Evolutionary conservation across 768 basidiomycete genomes (phyloP).

Genomic region (Tulasnella sp.): DNA sequence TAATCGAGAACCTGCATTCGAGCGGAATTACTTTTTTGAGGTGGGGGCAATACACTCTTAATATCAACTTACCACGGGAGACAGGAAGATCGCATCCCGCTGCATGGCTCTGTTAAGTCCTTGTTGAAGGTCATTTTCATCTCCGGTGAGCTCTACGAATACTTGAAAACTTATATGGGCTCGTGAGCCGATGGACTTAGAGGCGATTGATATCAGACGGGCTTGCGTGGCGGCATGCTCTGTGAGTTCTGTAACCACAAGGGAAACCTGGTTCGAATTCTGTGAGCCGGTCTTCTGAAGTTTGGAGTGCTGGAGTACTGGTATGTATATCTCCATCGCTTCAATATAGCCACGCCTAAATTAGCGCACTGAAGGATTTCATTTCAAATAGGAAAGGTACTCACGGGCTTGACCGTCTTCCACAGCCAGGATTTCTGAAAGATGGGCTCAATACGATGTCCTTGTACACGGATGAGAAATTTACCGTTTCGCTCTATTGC

Average conservation of each 20-base stretch:
- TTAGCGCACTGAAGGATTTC: neutral
- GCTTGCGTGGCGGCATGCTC: neutral
- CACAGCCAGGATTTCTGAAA: neutral
- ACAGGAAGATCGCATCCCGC: neutral
- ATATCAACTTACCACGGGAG: neutral
- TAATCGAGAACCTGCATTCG: neutral
- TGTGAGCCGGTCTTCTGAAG: neutral
- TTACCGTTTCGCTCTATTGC: neutral
- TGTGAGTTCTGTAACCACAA: neutral
- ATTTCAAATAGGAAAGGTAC: neutral
- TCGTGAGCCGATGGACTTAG: neutral
- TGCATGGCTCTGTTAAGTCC: neutral
- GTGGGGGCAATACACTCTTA: no score
- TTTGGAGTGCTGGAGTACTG: neutral
- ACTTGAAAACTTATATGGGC: neutral
- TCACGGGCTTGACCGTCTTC: neutral
- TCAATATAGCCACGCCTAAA: neutral
- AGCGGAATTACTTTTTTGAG: neutral
- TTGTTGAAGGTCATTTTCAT: neutral
- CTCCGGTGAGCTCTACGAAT: neutral
- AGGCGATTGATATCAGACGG: neutral
- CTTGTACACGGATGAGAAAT: neutral
- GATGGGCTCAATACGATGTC: neutral
- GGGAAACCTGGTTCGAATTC: neutral
- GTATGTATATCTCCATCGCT: neutral